phyloP scores from a whole-genome alignment of 163 green algal genomes.

The Picocystis sp. region DNA sequence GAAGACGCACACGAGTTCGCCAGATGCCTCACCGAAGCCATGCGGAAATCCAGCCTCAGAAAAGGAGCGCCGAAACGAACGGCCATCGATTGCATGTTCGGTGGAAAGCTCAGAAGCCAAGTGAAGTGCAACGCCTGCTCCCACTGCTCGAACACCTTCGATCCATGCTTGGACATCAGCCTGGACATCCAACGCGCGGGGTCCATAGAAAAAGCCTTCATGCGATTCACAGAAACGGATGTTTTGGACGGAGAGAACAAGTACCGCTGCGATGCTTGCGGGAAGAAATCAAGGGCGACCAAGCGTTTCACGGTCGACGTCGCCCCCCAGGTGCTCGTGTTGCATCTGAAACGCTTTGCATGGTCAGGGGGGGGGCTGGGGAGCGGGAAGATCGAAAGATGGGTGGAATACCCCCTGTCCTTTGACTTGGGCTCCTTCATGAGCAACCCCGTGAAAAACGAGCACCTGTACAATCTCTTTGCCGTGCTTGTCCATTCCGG shows the following conservation, averaged over 20 bases:
- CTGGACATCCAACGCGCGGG: constrained; percentile 59
- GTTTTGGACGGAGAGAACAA: constrained; percentile 74
- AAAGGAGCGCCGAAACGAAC: constrained; percentile 47
- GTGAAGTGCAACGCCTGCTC: constrained; percentile 67
- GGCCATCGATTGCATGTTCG: constrained; percentile 83
- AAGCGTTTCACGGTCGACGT: constrained; percentile 13
- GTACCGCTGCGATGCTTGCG: constrained; percentile 39
- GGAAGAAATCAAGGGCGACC: constrained; percentile 11
- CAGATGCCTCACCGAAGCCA: constrained; percentile 70
- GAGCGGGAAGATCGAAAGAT: constrained; percentile 33
- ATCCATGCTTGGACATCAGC: constrained; percentile 77
- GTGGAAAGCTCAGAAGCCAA: constrained; percentile 63
- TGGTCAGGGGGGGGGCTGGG: no score
- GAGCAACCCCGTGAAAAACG: constrained; percentile 12
- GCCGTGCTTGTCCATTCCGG: constrained; percentile 83
- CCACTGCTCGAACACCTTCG: constrained; percentile 61
- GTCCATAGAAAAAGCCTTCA: constrained; percentile 35
- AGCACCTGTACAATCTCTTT: constrained; percentile 70
- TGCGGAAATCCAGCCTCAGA: constrained; percentile 60
- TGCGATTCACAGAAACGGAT: constrained; percentile 54
- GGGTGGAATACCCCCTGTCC: neutral
- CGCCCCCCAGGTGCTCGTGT: constrained; percentile 46
- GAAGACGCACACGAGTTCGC: constrained; percentile 95
- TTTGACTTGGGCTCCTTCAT: constrained; percentile 62
- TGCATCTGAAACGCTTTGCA: constrained; percentile 73